Base-by-base conservation (phyloP, 305 asterid genomes). In the Solanum hybrid region DNA sequence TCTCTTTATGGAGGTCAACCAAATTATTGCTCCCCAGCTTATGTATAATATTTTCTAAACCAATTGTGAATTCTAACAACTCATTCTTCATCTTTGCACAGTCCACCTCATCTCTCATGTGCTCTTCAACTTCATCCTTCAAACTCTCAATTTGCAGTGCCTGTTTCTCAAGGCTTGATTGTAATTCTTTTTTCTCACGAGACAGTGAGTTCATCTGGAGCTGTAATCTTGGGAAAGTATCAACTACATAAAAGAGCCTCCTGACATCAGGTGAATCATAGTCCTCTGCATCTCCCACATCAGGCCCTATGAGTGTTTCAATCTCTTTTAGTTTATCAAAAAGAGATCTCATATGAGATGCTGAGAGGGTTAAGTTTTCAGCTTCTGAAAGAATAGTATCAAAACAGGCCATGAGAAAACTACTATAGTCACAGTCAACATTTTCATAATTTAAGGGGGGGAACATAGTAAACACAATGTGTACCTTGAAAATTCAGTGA, bases 201-300 rank as follows among this genome's bases (percentile, higher is more conserved):
- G 93, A 94, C 90, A 95, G 92, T 32, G 90, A 90, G 92, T 90
- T 92, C 51, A 94, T 87, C 93, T 91, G 93, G 90, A 95, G 92
- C 93, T 86, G 92, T 91, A 90, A 92, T 40, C 64, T 92, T 86
- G 88, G 91, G 91, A 93, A 95, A 89, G 91, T 93, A 91, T 96
- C 99, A 91, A 98, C 86, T 86, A 98, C 87, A 79, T 92, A 94
- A 91, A 94, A 94, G 91, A 98, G 94, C 94, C 97, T 97, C 89
- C 94, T 92, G 6, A 92, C 93, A 91, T 90, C 89, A 32, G 92
- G 90, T 40, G 96, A 91, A 92, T 90, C 92, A 86, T 89, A 89
- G 82, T 92, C 88, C 89, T 90, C 92, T 87, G 46, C 87, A 90
- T 94, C 92, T 91, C 91, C 93, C 89, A 85, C 87, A 17, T 92